Evolutionary conservation across 2,329 filamentous ascomycete genomes (phyloP).

Genomic region (Podosphaera aphanis): DNA sequence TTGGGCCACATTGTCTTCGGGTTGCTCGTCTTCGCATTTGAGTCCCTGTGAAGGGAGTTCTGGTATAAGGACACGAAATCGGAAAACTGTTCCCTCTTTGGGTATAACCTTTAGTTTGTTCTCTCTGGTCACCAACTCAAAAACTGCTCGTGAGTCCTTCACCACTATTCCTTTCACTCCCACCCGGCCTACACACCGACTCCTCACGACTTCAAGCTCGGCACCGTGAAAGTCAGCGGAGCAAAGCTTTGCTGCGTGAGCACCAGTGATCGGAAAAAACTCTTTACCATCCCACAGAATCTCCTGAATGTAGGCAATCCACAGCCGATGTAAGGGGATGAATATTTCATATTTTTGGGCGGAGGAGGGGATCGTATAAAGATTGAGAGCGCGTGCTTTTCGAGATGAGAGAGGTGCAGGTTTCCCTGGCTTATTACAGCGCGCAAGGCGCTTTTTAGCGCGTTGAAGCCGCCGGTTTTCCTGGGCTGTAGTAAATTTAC

Average conservation of each 20-base stretch:
- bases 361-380: constrained; percentile 50
- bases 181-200: constrained; percentile 58
- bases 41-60: background rate
- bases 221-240: constrained; percentile 86
- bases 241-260: constrained; percentile 48
- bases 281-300: constrained; percentile 28
- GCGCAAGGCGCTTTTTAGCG: constrained; percentile 17
- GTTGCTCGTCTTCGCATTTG: background rate
- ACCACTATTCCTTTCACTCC: constrained; percentile 72
- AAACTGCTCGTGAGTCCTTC: constrained; percentile 64
- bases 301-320: constrained; percentile 68
- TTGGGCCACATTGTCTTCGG: background rate
- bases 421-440: constrained; percentile 21
- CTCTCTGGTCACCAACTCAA: constrained; percentile 56
- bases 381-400: constrained; percentile 46
- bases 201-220: constrained; percentile 57
- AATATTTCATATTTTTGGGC: constrained; percentile 55
- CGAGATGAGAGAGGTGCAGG: constrained; percentile 55
- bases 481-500: constrained; percentile 12
- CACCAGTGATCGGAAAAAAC: constrained; percentile 6
- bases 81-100: constrained; percentile 76
- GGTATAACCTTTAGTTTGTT: constrained; percentile 57
- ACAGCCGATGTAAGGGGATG: constrained; percentile 51
- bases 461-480: constrained; percentile 17
- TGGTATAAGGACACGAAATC: constrained; percentile 38